A percentile compares a stretch with the other conserved stretches of the same genome.
Conservation (phyloP, 805 yeast species). For the Jamesozyma jinghongensis region DNA sequence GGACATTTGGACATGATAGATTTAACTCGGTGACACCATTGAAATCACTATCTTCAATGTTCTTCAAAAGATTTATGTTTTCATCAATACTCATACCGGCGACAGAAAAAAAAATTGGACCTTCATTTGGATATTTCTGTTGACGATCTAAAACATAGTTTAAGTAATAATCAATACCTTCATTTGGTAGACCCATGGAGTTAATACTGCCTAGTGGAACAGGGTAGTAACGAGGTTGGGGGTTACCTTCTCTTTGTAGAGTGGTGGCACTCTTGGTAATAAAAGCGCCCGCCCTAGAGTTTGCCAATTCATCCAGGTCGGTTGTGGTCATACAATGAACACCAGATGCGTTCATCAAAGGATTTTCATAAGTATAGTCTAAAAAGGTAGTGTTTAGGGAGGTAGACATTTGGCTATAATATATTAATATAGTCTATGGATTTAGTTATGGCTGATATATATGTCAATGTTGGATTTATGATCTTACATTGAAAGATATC, state of each 20-base stretch:
- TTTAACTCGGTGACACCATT: constrained; percentile 25
- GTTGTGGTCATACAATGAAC: constrained; percentile 26
- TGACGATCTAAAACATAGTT: constrained; percentile 20
- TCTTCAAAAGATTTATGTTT: constrained; percentile 16
- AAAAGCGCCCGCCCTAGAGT: constrained; percentile 22
- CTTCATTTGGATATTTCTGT: constrained; percentile 8
- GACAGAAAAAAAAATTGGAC: constrained; percentile 22
- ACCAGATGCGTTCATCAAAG: constrained; percentile 29
- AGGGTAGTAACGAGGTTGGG: constrained; percentile 26
- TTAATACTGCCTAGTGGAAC: constrained; percentile 28
- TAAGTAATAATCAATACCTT: constrained; percentile 25
- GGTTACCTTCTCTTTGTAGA: constrained; percentile 23
- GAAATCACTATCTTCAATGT: constrained; percentile 22
- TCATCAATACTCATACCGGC: constrained; percentile 28
- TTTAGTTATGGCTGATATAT: no score
- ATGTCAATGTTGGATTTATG: no score
- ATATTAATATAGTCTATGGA: no score
- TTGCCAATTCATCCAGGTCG: constrained; percentile 21
- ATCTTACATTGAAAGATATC: no score
- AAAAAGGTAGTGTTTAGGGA: constrained; percentile 16
- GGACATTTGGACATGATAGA: constrained; percentile 29
- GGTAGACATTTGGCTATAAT: constrained; percentile 4
- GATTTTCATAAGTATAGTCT: constrained; percentile 17
- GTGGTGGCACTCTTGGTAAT: constrained; percentile 27
- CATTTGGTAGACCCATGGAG: constrained; percentile 29